Conservation (phyloP, 2,329 filamentous ascomycete genomes). For the Stromatinia cepivora region DNA sequence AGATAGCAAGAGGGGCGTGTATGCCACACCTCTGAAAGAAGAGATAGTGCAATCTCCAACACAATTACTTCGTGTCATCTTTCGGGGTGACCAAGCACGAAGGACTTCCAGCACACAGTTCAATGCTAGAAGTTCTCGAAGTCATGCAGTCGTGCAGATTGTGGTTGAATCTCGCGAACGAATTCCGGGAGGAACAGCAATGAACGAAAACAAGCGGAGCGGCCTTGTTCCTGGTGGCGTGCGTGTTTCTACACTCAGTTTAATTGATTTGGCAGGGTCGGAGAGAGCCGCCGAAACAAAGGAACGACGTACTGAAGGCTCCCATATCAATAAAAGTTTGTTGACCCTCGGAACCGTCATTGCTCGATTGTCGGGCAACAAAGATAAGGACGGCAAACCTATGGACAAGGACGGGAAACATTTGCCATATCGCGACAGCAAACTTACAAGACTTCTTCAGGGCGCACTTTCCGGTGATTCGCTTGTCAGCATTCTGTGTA, state of each 20-base stretch:
- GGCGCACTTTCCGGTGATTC: slow-evolving; percentile 91
- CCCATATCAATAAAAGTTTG: slow-evolving; percentile 97
- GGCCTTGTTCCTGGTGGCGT: slow-evolving; percentile 81
- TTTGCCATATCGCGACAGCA: slow-evolving; percentile 95
- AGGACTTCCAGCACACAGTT: slow-evolving; percentile 94
- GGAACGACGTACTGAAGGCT: slow-evolving; percentile 88
- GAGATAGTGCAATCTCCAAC: slow-evolving; percentile 98
- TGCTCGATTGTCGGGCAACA: slow-evolving; percentile 83
- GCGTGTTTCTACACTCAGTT: slow-evolving; percentile 87
- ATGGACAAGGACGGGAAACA: slow-evolving; percentile 86
- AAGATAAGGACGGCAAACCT: slow-evolving; percentile 74
- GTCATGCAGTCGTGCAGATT: slow-evolving; percentile 97
- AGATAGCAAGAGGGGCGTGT: slow-evolving; percentile 93
- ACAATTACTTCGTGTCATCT: slow-evolving; percentile 90
- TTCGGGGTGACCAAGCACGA: slow-evolving; percentile 86
- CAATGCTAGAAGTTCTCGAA: slow-evolving; percentile 93
- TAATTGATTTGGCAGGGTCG: slow-evolving; percentile 95
- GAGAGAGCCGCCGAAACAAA: slow-evolving; percentile 95
- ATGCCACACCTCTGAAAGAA: slow-evolving; percentile 93
- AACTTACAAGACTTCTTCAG: slow-evolving; percentile 89
- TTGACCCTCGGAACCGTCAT: slow-evolving; percentile 95
- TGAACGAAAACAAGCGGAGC: slow-evolving; percentile 63
- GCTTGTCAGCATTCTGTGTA: slow-evolving; percentile 95
- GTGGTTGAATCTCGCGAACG: slow-evolving; percentile 96
- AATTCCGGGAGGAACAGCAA: slow-evolving; percentile 53